Evolutionary conservation across 2,329 filamentous ascomycete species (phyloP), one percentile per base, ranked within the genome.

Genomic region (Massarina eburnea): DNA sequence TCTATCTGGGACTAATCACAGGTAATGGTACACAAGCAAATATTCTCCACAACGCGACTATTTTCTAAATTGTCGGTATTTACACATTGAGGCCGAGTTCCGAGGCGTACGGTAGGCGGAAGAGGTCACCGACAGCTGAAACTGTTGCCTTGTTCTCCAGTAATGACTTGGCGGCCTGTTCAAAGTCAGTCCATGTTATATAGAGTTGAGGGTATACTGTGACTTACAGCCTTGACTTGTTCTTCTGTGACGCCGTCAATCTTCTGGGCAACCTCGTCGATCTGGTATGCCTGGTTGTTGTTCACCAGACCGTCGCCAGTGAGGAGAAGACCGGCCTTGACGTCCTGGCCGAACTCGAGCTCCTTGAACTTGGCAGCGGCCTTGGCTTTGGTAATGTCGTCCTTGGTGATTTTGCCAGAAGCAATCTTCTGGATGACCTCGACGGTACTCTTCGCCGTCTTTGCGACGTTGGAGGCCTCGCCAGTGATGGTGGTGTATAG

Each of bases 11-110:
- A 68, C 66, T 66, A 59, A 66, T 68, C 66, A 70, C 64, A 71
- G 54, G 61, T 71, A 68, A 67, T 71, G 68, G 61, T 71, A 70
- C 66, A 71, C 59, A 68, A 50, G 57, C 58, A 68, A 49, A 57
- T 57, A 55, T 59, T 57, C 58, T 47, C 48, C 51, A 58, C 51
- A 59, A 60, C 56, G 51, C 12, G 4, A 14, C 27, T 6, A 5
- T 4, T 8, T 30, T 30, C 51, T 54, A 49, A 53, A 41, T 49
- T 44, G 43, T 52, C 52, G 59, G 57, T 74, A 75, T 83, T 82
- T 95, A 99, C 82, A 96, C 90, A 72, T 86, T 89, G 70, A 99
- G 82, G 62, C 92, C 95, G 71, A 99, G 80, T 70, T 99, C 94
- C 76, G 91, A 89, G 58, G 91, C 94, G 70, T 86, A 99, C 46